Conservation (phyloP, 1,284 basidiomycete species). For the Neonothopanus nambi region DNA sequence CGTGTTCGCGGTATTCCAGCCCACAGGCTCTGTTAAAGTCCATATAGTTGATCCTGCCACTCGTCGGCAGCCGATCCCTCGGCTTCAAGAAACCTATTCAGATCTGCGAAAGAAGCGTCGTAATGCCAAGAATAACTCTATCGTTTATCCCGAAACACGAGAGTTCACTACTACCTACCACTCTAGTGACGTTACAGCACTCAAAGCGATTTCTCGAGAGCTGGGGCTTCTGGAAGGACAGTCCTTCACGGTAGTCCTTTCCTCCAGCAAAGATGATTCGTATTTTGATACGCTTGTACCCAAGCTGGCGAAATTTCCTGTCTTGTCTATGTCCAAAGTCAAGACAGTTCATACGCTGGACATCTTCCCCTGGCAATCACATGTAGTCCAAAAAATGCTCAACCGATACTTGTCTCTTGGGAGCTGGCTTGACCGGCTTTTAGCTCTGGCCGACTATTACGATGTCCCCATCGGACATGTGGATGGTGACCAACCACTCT, state of each 20-base stretch:
- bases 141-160: constrained; percentile 73
- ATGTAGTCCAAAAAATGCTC: constrained; percentile 79
- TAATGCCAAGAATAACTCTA: constrained; percentile 39
- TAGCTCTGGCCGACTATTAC: constrained; percentile 87
- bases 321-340: constrained; percentile 83
- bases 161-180: constrained; percentile 82
- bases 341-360: constrained; percentile 75
- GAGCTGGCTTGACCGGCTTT: constrained; percentile 79
- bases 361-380: constrained; percentile 76
- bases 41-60: constrained; percentile 92
- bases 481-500: constrained; percentile 85
- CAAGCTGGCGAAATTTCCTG: constrained; percentile 83
- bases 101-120: constrained; percentile 55
- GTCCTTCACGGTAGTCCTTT: constrained; percentile 78
- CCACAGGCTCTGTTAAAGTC: constrained; percentile 70
- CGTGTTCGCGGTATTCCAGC: constrained; percentile 89
- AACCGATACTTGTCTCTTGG: constrained; percentile 81
- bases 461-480: constrained; percentile 93
- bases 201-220: constrained; percentile 90
- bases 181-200: constrained; percentile 74
- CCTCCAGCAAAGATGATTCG: constrained; percentile 80
- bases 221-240: constrained; percentile 73
- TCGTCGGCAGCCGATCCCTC: constrained; percentile 79
- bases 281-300: constrained; percentile 83
- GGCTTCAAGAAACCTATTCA: constrained; percentile 74